These are phyloP conservation scores for Tritrichomonas foetus DNA, from an alignment of 208 protist species.

Conservation along the genomic window DNA sequence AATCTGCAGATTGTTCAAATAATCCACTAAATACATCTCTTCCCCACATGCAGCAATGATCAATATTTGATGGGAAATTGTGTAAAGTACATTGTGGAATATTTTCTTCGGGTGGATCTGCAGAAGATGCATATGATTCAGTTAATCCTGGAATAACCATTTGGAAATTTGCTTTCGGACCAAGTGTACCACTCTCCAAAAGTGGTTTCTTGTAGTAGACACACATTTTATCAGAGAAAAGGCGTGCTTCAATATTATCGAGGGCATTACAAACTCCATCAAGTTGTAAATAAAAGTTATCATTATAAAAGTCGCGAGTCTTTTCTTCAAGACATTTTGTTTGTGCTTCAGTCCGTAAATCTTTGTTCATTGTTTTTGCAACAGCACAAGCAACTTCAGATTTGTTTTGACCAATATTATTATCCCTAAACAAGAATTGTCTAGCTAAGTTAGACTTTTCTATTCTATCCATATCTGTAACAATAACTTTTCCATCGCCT, in stretches of 20 bases:
- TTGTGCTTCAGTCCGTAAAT: conserved; percentile 46
- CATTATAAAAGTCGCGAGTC: conserved; percentile 76
- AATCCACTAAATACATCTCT: background rate
- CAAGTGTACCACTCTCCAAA: conserved; percentile 98
- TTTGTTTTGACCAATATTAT: conserved; percentile 87
- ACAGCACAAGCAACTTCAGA: conserved; percentile 77
- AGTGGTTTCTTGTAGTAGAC: conserved; percentile 91
- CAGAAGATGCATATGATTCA: background rate
- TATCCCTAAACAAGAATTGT: conserved; percentile 96
- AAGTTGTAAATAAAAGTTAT: conserved; percentile 85
- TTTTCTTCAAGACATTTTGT: conserved; percentile 78
- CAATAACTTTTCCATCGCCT: conserved; percentile 40
- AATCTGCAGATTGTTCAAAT: background rate
- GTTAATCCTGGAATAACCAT: conserved; percentile 9
- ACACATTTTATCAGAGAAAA: conserved; percentile 61
- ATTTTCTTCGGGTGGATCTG: conserved; percentile 91
- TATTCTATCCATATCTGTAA: conserved; percentile 99
- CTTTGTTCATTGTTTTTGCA: conserved; percentile 81
- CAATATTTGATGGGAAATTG: conserved; percentile 91
- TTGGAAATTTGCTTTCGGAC: conserved; percentile 88
- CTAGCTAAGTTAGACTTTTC: conserved; percentile 75
- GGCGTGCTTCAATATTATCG: conserved; percentile 81
- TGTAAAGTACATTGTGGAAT: conserved; percentile 99
- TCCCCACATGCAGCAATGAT: conserved; percentile 17
- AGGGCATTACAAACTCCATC: conserved; percentile 91